Evolutionary conservation across 352 stramenopile genomes (phyloP), one percentile per base, ranked within the genome.

Genomic region (Phytophthora tentaculata): DNA sequence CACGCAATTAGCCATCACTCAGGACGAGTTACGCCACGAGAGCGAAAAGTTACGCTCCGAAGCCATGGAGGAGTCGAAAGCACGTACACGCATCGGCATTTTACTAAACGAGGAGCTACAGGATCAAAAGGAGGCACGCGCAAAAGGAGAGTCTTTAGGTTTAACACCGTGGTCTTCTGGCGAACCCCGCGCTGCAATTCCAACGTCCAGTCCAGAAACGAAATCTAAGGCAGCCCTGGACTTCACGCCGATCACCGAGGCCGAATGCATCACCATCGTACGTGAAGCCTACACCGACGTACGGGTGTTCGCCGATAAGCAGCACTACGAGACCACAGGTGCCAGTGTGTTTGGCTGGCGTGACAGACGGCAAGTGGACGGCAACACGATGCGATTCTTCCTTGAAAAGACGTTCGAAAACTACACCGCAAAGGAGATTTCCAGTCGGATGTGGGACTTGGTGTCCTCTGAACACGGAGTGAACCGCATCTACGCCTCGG

Each of bases 301-400:
- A 44, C 70, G 69, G 57, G 58, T 54, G 19, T 90, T 91, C 52
- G 56, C 44, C 1, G 73, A 74, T 10, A 67, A 74, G 35, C 64
- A 83, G 24, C 61, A 79, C 56, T 79, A 79, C 19, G 73, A 81
- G 19, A 80, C 67, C 10, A 88, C 77, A 8, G 81, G 83, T 2
- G 78, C 80, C 2, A 73, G 71, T 19, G 80, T 90, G 9, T 90
- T 91, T 73, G 83, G 83, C 20, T 91, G 83, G 83, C 75, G 78
- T 17, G 83, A 91, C 49, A 66, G 81, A 12, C 73, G 81, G 2
- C 68, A 77, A 5, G 57, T 90, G 5, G 73, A 88, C 9, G 77
- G 76, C 4, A 76, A 86, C 9, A 75, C 68, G 39, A 74, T 91
- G 56, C 77, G 84, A 53, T 91, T 91, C 60, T 80, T 82, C 45